Percentiles rank a stretch among this genome's conserved stretches.
Evolutionary conservation across 768 basidiomycete genomes (phyloP).

Genomic region (Lactarius trivialis): DNA sequence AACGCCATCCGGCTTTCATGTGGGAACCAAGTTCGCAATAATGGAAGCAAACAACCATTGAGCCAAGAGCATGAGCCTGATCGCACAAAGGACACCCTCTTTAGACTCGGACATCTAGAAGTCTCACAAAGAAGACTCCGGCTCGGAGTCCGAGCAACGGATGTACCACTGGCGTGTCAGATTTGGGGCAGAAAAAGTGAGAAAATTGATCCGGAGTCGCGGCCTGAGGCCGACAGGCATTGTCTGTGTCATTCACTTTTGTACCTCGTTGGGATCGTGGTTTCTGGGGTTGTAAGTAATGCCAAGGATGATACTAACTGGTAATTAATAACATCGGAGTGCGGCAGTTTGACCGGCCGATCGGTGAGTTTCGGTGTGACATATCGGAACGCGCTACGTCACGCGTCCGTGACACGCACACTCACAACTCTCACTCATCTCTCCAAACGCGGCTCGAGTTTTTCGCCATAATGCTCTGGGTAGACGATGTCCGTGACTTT

Average conservation of each 20-base stretch:
- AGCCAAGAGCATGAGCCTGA: not conserved
- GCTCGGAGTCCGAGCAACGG: not conserved
- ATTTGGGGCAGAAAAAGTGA: not conserved
- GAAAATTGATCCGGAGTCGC: not conserved
- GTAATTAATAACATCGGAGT: not conserved
- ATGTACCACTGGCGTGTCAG: not conserved
- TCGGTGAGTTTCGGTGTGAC: slow-evolving; percentile 20
- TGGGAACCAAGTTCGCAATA: not conserved
- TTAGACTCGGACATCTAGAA: not conserved
- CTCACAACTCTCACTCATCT: not conserved
- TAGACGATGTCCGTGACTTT: slow-evolving; percentile 38
- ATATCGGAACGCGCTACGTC: slow-evolving; percentile 21
- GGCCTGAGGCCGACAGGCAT: not conserved
- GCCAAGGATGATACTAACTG: not conserved
- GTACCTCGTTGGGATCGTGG: not conserved
- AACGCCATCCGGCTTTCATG: not conserved
- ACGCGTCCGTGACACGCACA: slow-evolving; percentile 19
- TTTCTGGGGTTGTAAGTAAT: not conserved
- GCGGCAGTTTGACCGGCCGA: slow-evolving; percentile 13
- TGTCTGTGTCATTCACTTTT: not conserved
- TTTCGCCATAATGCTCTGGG: slow-evolving; percentile 36
- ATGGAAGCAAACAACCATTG: not conserved
- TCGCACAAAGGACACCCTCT: not conserved
- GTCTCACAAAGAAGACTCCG: not conserved
- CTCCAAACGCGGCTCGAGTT: not conserved